These are phyloP conservation scores for Sporothrix schenckii DNA, from an alignment of 2,329 filamentous ascomycete species.

Conservation along the genomic window DNA sequence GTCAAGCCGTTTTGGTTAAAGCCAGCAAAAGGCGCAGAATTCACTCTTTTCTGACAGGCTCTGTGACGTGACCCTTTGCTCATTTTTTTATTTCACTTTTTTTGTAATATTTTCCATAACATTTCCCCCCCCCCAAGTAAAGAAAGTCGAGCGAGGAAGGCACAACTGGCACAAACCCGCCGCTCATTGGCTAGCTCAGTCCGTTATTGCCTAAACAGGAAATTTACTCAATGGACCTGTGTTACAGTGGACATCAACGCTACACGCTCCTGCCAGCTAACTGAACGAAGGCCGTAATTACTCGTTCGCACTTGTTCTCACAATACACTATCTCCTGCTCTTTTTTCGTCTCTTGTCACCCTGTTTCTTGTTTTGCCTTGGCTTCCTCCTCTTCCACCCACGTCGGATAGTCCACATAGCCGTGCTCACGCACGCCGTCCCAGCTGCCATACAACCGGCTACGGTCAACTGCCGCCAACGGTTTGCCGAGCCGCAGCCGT, in stretches of 20 bases:
- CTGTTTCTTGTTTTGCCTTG: slow-evolving; percentile 1
- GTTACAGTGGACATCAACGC: background rate
- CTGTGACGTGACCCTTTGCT: no score
- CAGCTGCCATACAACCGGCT: slow-evolving; percentile 25
- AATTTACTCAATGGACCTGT: background rate
- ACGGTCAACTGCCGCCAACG: slow-evolving; percentile 11
- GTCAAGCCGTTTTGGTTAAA: no score
- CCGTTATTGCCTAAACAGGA: slow-evolving; percentile 13
- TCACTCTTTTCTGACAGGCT: no score
- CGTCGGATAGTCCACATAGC: slow-evolving; percentile 24
- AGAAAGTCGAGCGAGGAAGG: background rate
- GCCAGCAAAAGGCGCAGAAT: no score
- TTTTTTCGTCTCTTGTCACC: no score
- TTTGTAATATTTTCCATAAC: background rate
- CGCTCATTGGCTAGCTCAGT: background rate
- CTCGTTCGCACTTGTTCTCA: background rate
- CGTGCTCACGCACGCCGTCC: slow-evolving; percentile 23
- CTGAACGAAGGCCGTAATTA: no score
- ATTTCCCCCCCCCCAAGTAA: no score
- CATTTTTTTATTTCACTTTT: no score
- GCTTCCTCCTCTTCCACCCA: slow-evolving; percentile 16
- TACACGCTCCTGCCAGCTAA: background rate
- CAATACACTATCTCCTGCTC: no score
- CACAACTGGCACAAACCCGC: no score
- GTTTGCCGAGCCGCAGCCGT: slow-evolving; percentile 14